Base-by-base conservation (phyloP, 2,329 filamentous ascomycete species). In the Zalaria sp. region DNA sequence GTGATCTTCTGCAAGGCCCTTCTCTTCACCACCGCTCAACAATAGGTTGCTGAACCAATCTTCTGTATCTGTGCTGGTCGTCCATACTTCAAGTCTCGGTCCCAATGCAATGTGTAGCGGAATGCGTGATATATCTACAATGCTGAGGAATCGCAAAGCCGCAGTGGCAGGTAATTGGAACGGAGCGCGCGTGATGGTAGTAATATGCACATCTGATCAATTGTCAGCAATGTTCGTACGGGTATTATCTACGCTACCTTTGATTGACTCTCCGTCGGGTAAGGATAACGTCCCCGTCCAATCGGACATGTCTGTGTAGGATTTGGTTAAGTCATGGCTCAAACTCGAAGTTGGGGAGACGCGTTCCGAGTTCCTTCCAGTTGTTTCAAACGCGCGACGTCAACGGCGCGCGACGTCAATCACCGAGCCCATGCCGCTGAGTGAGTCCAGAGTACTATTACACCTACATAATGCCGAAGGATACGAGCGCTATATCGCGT, bases 101-200 rank as follows among this genome's bases (percentile, higher is more conserved):
- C 64, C 62, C 25, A 54, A 50, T 27, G 59, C 52, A 3, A 67
- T 53, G 31, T 62, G 59, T 4, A 68, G 42, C 0, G 65, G 65
- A 26, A 68, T 57, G 4, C 50, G 55, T 2, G 56, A 47, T 4
- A 57, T 57, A 10, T 65, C 57, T 31, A 68, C 65, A 26, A 59
- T 50, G 4, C 60, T 54, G 4, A 65, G 54, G 45, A 63, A 66
- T n/a, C 44, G 50, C 9, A 54, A 11, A 7, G 10, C 34, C 35
- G 35, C 42, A 32, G 6, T 40, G 25, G 27, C 18, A 28, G 4
- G 34, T 28, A 18, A 40, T 35, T 34, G 7, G n/a, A 11, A 6
- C 2, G 25, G 9, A 37, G 40, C 4, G 25, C 25, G 4, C 11
- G 6, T 11, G 37, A 6, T 7, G 38, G 18, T 29, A 18, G 25